Evolutionary conservation across 192 early-diverging fungal genomes (phyloP).

Genomic region (Coemansia sp.): DNA sequence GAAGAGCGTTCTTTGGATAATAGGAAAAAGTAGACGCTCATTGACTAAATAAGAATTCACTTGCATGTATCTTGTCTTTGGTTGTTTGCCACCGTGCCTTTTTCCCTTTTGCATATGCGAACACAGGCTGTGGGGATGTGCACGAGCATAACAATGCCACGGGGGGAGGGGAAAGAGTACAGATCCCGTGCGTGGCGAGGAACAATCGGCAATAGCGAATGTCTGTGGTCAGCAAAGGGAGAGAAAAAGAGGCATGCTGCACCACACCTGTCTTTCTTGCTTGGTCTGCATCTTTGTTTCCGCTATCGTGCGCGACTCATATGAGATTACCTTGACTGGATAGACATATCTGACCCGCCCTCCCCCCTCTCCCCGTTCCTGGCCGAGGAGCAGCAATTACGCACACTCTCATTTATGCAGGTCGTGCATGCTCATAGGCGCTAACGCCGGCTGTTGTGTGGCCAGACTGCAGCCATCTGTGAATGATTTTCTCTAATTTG

Average conservation of each 20-base stretch:
- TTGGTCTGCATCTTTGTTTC: not conserved
- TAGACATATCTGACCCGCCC: not conserved
- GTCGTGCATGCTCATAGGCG: not conserved
- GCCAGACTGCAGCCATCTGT: not conserved
- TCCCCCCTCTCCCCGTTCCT: not conserved
- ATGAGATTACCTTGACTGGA: not conserved
- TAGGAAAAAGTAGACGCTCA: not conserved
- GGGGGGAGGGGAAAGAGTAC: not conserved
- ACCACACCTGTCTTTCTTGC: constrained; percentile 1
- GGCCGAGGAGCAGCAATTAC: not conserved
- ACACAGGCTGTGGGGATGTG: not conserved
- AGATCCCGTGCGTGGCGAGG: constrained; percentile 1
- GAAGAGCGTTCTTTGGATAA: not conserved
- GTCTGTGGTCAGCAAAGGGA: not conserved
- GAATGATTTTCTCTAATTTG: not conserved
- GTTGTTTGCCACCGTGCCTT: not conserved
- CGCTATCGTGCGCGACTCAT: not conserved
- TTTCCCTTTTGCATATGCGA: not conserved
- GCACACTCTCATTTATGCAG: constrained; percentile 2
- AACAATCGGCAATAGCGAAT: constrained; percentile 1
- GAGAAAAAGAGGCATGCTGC: not conserved
- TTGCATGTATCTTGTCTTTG: not conserved
- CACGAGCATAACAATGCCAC: not conserved
- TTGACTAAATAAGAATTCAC: not conserved
- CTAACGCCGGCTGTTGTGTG: constrained; percentile 1